Evolutionary conservation across 805 yeast genomes (phyloP), one percentile per base, ranked within the genome.

Genomic region (Metschnikowia chrysomelidarum): DNA sequence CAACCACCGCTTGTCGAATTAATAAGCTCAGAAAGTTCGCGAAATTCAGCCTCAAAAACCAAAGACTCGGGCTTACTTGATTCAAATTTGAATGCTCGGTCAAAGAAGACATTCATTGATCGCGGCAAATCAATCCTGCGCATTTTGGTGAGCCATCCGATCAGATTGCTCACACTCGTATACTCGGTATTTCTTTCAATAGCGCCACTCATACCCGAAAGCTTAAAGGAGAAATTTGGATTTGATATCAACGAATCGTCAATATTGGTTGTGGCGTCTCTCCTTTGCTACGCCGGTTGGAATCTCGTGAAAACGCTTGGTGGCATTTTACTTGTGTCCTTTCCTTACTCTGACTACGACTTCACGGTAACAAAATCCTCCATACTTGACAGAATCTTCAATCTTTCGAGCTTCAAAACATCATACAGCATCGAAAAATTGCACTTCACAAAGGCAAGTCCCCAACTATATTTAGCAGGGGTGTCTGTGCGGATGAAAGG

Each of bases 381-480:
- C 4, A 67, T 84, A 4, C 57, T 56, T n/a, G 70, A 67, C 27
- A 54, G 57, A 8, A 69, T 84, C n/a, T 54, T 61, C 17, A 51
- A 53, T 1, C 56, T 79, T n/a, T 78, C 75, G 10, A 62, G 60
- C 24, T 84, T 74, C 57, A 77, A 73, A 48, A 56, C 69, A 3
- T 57, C 62, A 4, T 81, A 78, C 49, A 51, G 53, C 5, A 52
- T 83, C 11, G 65, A 71, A 10, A 65, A 54, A 49, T 64, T 83
- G 7, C 62, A 75, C 32, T 60, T 84, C 5, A 70, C 83, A 3
- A 78, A 81, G 46, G 80, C 82, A 24, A 83, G 80, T 52, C 76
- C 78, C 51, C 72, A 71, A 40, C 59, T 81, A 4, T 77, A 70
- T 46, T 68, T 84, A 16, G 75, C 80, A 2, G 71, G 86, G 3